Conservation (phyloP, 148 eudicot species). For the Euryodendron excelsum region DNA sequence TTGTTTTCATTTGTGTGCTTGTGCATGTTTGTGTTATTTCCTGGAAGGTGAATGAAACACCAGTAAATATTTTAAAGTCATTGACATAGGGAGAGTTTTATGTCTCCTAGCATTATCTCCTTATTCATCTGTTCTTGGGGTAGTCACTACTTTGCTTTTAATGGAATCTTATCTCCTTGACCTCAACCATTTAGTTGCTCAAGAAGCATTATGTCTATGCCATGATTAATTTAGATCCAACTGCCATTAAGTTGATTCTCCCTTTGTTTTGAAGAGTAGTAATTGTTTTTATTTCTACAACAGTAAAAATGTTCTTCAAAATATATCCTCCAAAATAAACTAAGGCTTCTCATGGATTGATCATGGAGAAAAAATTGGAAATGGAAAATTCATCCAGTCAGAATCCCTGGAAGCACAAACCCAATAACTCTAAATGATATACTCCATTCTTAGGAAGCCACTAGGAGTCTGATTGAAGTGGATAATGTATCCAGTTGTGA, state of each 20-base stretch:
- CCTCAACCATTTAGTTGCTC: neutral
- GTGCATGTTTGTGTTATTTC: neutral
- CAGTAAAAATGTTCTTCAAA: neutral
- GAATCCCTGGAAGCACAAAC: neutral
- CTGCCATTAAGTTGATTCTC: neutral
- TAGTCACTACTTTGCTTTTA: neutral
- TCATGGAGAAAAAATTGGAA: neutral
- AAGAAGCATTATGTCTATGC: neutral
- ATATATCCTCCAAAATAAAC: neutral
- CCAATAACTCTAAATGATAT: neutral
- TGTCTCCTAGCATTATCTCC: no score
- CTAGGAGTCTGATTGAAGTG: neutral
- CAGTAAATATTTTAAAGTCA: no score
- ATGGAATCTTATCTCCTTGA: neutral
- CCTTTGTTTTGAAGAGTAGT: neutral
- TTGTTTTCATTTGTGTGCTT: slow-evolving; percentile 3
- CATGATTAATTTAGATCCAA: neutral
- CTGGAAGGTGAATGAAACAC: no score
- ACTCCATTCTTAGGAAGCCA: neutral
- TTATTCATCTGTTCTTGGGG: no score
- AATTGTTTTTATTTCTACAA: neutral
- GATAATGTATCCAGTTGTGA: neutral
- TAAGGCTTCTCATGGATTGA: neutral
- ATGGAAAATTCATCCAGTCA: neutral
- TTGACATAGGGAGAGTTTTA: no score